Conservation (phyloP, 257 asterid species). For the Penstemon barbatus region DNA sequence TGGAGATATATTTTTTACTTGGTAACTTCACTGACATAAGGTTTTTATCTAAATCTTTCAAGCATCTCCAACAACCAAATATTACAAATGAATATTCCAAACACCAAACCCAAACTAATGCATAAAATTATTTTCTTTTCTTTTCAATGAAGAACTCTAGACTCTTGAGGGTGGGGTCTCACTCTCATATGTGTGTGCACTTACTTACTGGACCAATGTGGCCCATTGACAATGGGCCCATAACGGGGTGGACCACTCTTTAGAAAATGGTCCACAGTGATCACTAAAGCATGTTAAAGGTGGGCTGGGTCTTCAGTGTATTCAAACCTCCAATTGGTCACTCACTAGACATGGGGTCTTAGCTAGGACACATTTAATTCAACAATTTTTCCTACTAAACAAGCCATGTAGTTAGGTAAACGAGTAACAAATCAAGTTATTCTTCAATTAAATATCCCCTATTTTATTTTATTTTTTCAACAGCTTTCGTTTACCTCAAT, state of each 20-base stretch:
- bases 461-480: no score
- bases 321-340: background rate
- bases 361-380: no score
- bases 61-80: no score
- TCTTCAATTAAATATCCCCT: background rate
- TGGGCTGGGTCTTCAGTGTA: constrained; percentile 11
- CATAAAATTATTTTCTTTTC: background rate
- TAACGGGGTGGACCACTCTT: constrained; percentile 26
- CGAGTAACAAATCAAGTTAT: background rate
- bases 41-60: no score
- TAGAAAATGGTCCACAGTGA: constrained; percentile 31
- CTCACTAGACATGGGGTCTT: background rate
- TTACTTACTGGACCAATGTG: constrained; percentile 3
- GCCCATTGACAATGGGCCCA: constrained; percentile 28
- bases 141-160: background rate
- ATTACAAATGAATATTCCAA: no score
- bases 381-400: background rate
- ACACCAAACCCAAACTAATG: no score
- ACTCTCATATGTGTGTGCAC: background rate
- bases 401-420: background rate
- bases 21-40: no score
- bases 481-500: no score
- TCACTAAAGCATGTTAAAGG: constrained; percentile 4
- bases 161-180: constrained; percentile 7
- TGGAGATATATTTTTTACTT: no score